Conservation (phyloP, 345 rosid species). For the Populus pruinosa region DNA sequence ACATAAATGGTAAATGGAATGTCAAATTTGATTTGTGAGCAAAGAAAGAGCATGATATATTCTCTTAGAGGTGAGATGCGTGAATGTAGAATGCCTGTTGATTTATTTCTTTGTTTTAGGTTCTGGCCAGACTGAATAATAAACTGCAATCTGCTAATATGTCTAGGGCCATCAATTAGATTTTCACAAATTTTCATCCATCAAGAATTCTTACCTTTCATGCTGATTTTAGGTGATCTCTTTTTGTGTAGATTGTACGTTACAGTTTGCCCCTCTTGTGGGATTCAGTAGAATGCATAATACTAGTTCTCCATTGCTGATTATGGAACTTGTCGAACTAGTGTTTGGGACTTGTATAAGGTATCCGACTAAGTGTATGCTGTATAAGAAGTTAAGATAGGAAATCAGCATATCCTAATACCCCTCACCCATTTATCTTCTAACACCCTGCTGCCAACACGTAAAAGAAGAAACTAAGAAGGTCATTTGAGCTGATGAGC, state of each 20-base stretch:
- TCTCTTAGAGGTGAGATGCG: constrained; percentile 14
- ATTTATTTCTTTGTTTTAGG: constrained; percentile 3
- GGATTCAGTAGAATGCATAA: neutral
- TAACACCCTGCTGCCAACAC: neutral
- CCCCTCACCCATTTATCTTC: neutral
- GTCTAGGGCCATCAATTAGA: neutral
- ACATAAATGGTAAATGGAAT: constrained; percentile 80
- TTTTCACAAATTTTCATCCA: neutral
- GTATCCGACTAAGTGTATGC: neutral
- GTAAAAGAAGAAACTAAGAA: neutral
- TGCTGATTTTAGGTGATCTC: neutral
- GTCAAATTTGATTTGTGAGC: constrained; percentile 64
- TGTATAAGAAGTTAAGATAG: neutral
- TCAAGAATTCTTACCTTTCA: neutral
- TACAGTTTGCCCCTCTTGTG: neutral
- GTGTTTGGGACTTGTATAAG: neutral
- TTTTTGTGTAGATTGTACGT: neutral
- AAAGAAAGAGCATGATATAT: neutral
- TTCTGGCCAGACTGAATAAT: neutral
- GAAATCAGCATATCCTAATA: neutral
- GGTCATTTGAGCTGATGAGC: neutral
- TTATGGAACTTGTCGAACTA: neutral
- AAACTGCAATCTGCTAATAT: neutral
- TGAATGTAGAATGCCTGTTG: constrained; percentile 8
- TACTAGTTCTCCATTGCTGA: neutral